Evolutionary conservation across 768 basidiomycete genomes (phyloP).

Genomic region (Leccinum subtestaceum): DNA sequence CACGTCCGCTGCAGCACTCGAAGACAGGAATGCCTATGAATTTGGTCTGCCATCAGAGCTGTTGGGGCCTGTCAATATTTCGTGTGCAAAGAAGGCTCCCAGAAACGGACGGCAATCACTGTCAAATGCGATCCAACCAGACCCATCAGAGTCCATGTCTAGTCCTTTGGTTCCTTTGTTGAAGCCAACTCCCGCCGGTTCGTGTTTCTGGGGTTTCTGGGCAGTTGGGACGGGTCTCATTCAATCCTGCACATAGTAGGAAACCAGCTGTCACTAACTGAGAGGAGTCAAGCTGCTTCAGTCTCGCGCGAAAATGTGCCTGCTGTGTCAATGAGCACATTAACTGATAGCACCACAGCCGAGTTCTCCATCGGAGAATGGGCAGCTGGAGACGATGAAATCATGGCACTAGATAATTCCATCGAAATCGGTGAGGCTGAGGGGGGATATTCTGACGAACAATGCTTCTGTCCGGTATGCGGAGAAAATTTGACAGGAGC

Average conservation of each 20-base stretch:
- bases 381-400: conserved; percentile 74
- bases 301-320: neutral
- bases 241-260: conserved; percentile 2
- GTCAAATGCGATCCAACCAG: neutral
- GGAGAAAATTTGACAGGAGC: conserved; percentile 9
- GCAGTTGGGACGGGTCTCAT: neutral
- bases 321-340: neutral
- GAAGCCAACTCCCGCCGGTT: conserved; percentile 5
- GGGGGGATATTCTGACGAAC: conserved; percentile 4
- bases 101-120: neutral
- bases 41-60: conserved; percentile 30
- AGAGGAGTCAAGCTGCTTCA: neutral
- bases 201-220: conserved; percentile 8
- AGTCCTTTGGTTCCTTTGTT: conserved; percentile 19
- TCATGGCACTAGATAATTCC: conserved; percentile 31
- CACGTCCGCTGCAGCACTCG: neutral
- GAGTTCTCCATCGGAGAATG: conserved; percentile 49
- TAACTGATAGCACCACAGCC: neutral
- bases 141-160: conserved; percentile 13
- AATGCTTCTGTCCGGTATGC: conserved; percentile 28
- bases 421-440: conserved; percentile 26
- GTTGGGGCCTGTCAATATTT: conserved; percentile 8
- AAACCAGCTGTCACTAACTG: neutral
- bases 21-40: neutral
- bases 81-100: neutral